Evolutionary conservation across 352 stramenopile species (phyloP).

Genomic region (Globisporangium echinulatum): DNA sequence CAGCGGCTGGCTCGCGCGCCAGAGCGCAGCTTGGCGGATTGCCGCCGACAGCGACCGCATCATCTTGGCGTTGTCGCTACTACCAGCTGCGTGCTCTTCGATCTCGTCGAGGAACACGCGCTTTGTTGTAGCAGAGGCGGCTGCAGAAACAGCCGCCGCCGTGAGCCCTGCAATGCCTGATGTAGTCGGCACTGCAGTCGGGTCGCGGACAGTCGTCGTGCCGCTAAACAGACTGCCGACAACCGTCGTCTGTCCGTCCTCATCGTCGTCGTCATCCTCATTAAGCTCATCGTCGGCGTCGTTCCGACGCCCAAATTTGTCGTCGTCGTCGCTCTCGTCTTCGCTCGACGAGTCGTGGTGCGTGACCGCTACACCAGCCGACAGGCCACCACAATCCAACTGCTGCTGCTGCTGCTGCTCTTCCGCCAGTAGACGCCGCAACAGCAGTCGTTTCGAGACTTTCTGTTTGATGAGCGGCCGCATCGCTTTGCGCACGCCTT

Average conservation of each 20-base stretch:
- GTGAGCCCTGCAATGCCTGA: slow-evolving; percentile 13
- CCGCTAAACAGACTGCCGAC: slow-evolving; percentile 73
- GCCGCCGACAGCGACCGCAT: slow-evolving; percentile 72
- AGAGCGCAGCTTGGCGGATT: slow-evolving; percentile 72
- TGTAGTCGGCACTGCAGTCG: slow-evolving; percentile 8
- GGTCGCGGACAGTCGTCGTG: slow-evolving; percentile 44
- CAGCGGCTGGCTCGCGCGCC: slow-evolving; percentile 67
- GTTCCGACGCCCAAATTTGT: slow-evolving; percentile 11
- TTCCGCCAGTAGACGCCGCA: slow-evolving; percentile 70
- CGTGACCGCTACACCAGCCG: slow-evolving; percentile 24
- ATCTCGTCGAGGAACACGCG: slow-evolving; percentile 64
- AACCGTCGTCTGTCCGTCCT: slow-evolving; percentile 70
- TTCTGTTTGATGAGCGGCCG: slow-evolving; percentile 82
- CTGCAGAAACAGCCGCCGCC: not conserved
- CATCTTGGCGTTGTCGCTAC: slow-evolving; percentile 52
- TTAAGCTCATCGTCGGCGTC: slow-evolving; percentile 64
- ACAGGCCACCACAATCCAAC: slow-evolving; percentile 5
- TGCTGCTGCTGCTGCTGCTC: slow-evolving; percentile 14
- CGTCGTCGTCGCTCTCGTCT: slow-evolving; percentile 63
- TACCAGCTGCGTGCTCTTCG: slow-evolving; percentile 52
- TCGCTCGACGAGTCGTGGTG: slow-evolving; percentile 52
- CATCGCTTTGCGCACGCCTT: slow-evolving; percentile 83
- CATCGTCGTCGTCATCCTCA: slow-evolving; percentile 42
- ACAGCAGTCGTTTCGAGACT: slow-evolving; percentile 70
- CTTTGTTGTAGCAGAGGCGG: not conserved